Evolutionary conservation across 306 rosid species (phyloP).

Genomic region (Ochetophila trinervis): DNA sequence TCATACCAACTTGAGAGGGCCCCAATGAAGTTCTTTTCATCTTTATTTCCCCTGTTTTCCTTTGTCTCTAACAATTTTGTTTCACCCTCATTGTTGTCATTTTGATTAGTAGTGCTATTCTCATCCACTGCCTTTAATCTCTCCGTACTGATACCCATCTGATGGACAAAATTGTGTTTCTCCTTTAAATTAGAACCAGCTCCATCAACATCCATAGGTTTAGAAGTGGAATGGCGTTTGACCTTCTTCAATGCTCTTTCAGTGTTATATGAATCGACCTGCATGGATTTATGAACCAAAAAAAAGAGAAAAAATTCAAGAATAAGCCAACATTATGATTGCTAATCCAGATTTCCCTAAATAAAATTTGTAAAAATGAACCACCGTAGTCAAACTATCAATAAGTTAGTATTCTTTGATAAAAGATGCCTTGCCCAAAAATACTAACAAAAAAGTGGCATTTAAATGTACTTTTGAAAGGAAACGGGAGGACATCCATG

Average conservation of each 20-base stretch:
- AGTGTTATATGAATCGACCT: constrained; percentile 64
- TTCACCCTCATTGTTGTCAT: constrained; percentile 34
- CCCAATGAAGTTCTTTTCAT: constrained; percentile 51
- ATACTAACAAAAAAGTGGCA: background rate
- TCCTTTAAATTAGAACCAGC: constrained; percentile 24
- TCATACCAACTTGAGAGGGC: constrained; percentile 87
- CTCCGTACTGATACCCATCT: constrained; percentile 29
- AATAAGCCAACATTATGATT: constrained; percentile 8
- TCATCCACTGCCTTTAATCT: constrained; percentile 40
- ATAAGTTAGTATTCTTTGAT: background rate
- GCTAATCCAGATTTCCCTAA: background rate
- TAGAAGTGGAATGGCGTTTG: constrained; percentile 54
- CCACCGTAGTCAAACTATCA: background rate
- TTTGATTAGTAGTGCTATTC: constrained; percentile 17
- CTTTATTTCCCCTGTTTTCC: constrained; percentile 38
- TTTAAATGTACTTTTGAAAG: background rate
- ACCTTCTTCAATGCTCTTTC: constrained; percentile 70
- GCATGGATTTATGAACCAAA: constrained; percentile 12
- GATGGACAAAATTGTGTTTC: constrained; percentile 32
- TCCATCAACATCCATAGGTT: constrained; percentile 47
- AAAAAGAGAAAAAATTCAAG: constrained; percentile 8
- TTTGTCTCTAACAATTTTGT: constrained; percentile 34
- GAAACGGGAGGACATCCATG: background rate
- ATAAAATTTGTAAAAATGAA: background rate
- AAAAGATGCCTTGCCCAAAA: background rate